Evolutionary conservation across 2,329 filamentous ascomycete species (phyloP), one percentile per base, ranked within the genome.

Genomic region (Aspergillus puulaauensis): DNA sequence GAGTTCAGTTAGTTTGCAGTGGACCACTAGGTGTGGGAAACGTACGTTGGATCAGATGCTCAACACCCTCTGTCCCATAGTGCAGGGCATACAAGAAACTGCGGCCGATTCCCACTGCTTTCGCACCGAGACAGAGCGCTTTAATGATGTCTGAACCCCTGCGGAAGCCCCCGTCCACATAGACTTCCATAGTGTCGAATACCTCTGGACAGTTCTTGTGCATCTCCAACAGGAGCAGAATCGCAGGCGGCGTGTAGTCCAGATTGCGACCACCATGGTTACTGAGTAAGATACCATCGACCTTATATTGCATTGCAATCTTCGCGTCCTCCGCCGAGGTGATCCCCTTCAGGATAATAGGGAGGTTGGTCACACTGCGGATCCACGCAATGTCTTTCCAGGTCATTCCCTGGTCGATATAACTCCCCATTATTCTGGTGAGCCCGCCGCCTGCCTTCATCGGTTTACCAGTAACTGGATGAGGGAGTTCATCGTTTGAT

Each of bases 191-290:
- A 47, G 73, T 73, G 27, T 75, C 73, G 58, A 82, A 81, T 1
- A 80, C 75, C 57, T 82, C 77, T 0, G 82, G 82, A 54, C 77
- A 83, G 9, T 73, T 71, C 45, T 68, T 76, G 14, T 83, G 79
- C 14, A 84, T 75, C 62, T 84, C 82, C 2, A 84, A 67, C 0
- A 84, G 72, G 0, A 80, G 80, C 17, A 84, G 71, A 6, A 84
- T 79, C 0, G 77, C 77, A 0, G 82, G 78, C 31, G 68, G 81
- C 43, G 71, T 75, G 33, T 80, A 82, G 52, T 86, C 83, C 1
- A 84, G 72, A 1, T 82, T 81, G 27, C 84, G 73, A 3, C 84
- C 84, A 17, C 84, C 83, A 55, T 86, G 84, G 59, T 86, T 86
- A 59, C 80, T 83, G 35, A 86, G 62, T 57, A 84, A 68, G 47